A percentile compares a stretch with the other conserved stretches of the same genome.
phyloP scores from a whole-genome alignment of 2,329 filamentous ascomycete genomes.

The Fusarium albidum region DNA sequence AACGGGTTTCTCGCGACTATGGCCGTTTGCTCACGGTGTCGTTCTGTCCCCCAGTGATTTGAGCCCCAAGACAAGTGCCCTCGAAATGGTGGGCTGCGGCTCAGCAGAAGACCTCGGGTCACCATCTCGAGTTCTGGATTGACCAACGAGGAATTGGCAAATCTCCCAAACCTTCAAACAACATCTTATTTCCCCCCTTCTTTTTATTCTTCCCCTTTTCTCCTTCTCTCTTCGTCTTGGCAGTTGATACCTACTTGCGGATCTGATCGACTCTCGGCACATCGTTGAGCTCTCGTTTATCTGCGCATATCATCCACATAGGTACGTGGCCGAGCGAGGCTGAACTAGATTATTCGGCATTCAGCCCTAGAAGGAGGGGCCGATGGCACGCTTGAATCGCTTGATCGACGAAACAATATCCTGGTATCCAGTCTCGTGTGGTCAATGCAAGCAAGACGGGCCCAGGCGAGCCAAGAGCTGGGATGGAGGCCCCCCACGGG shows the following conservation, averaged over 20 bases:
- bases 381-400: not conserved
- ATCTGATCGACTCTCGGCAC: no score
- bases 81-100: slow-evolving; percentile 11
- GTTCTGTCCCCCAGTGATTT: not conserved
- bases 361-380: slow-evolving; percentile 5
- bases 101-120: not conserved
- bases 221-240: no score
- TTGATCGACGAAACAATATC: not conserved
- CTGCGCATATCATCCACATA: no score
- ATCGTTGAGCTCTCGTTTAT: no score
- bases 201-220: no score
- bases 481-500: slow-evolving; percentile 10
- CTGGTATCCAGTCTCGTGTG: not conserved
- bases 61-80: slow-evolving; percentile 16
- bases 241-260: no score
- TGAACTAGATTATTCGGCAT: not conserved
- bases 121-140: slow-evolving; percentile 1
- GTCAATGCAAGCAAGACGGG: slow-evolving; percentile 16
- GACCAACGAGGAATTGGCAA: not conserved
- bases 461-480: not conserved
- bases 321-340: no score
- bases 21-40: not conserved
- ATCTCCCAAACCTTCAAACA: slow-evolving; percentile 1
- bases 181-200: no score
- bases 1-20: slow-evolving; percentile 10